Evolutionary conservation across 371 early-diverging fungal genomes (phyloP).

Genomic region (Mortierella sp.): DNA sequence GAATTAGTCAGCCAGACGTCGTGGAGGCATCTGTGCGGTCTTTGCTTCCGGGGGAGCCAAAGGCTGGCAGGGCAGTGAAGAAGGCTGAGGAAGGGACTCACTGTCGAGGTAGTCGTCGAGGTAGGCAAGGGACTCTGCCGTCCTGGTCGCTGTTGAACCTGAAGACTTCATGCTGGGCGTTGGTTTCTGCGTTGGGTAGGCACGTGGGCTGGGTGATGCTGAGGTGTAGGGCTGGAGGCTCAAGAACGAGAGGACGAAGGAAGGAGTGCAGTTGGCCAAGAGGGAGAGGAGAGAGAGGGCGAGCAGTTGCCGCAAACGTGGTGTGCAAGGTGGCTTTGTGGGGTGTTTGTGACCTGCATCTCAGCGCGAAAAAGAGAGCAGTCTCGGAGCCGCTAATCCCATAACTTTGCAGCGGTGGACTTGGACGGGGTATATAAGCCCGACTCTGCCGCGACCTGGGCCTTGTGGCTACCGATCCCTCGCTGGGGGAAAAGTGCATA

Average conservation of each 20-base stretch:
- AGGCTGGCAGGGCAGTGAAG: background rate
- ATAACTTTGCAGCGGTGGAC: no score
- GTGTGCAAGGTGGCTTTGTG: background rate
- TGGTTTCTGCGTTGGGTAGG: background rate
- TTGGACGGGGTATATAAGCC: no score
- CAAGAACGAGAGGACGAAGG: no score
- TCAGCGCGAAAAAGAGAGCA: no score
- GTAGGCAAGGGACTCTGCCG: conserved; percentile 67
- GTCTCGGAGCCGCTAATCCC: no score
- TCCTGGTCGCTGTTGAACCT: conserved; percentile 30
- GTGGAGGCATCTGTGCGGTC: no score
- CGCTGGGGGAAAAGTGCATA: conserved; percentile 55
- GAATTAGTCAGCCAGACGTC: conserved; percentile 2
- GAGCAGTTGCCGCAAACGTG: background rate
- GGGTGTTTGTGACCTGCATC: no score
- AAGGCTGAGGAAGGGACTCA: conserved; percentile 29
- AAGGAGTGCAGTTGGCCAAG: no score
- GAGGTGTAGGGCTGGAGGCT: background rate
- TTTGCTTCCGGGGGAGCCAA: background rate
- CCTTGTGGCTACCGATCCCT: conserved; percentile 50
- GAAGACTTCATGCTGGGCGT: conserved; percentile 45
- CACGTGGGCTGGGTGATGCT: background rate
- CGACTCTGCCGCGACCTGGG: no score
- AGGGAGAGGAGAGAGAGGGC: background rate
- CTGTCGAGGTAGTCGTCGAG: conserved; percentile 93